A percentile compares a stretch with the other conserved stretches of the same genome.
phyloP scores from a whole-genome alignment of 306 rosid species.

The Lathyrus oleraceus region DNA sequence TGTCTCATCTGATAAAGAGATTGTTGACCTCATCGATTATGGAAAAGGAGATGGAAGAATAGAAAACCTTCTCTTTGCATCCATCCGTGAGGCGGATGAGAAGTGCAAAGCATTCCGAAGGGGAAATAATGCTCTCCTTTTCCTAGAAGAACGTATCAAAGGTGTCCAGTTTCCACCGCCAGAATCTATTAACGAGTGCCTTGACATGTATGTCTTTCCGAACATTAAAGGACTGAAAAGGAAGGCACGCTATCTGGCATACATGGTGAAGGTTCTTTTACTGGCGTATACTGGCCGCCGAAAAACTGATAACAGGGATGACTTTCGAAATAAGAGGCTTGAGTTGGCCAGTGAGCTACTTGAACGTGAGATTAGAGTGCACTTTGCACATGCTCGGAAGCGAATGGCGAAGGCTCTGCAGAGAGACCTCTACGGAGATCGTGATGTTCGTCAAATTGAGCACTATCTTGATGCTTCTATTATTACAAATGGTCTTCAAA shows the following conservation, averaged over 20 bases:
- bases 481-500: constrained; percentile 84
- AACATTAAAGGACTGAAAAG: constrained; percentile 54
- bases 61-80: constrained; percentile 68
- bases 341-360: constrained; percentile 89
- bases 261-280: constrained; percentile 93
- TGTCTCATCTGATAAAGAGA: constrained; percentile 74
- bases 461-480: constrained; percentile 90
- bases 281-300: constrained; percentile 69
- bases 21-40: constrained; percentile 70
- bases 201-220: constrained; percentile 61
- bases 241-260: constrained; percentile 80
- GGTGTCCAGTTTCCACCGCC: constrained; percentile 68
- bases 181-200: constrained; percentile 73
- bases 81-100: constrained; percentile 70
- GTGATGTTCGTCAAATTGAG: constrained; percentile 65
- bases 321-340: constrained; percentile 85
- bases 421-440: constrained; percentile 84
- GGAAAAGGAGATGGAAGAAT: constrained; percentile 54
- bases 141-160: constrained; percentile 51
- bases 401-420: constrained; percentile 82
- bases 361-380: constrained; percentile 86
- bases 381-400: constrained; percentile 78
- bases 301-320: constrained; percentile 83
- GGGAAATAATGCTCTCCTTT: constrained; percentile 45
- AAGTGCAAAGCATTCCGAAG: constrained; percentile 53